Conservation (phyloP, 192 early-diverging fungal species). For the Phycomyces nitens region DNA sequence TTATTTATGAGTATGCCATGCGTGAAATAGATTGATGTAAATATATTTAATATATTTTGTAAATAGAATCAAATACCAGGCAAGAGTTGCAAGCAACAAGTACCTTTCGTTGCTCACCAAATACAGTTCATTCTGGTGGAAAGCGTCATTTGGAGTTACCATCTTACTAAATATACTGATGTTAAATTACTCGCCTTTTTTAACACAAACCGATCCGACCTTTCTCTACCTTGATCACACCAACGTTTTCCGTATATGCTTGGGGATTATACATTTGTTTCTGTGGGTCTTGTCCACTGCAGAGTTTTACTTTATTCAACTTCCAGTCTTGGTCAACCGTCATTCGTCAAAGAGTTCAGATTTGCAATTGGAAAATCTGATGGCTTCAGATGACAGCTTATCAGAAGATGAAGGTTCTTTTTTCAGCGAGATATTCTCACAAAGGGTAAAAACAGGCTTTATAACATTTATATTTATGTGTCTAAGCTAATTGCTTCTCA, state of each 20-base stretch:
- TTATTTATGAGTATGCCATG: conserved; percentile 21
- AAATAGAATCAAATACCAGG: conserved; percentile 19
- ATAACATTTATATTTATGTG: too few species aligned
- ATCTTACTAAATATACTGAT: conserved; percentile 19
- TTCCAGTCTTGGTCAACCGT: conserved; percentile 16
- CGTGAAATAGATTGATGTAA: neutral
- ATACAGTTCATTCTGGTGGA: conserved; percentile 22
- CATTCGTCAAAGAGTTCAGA: neutral
- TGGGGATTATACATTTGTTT: conserved; percentile 3
- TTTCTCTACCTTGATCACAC: neutral
- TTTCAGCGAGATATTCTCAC: conserved; percentile 6
- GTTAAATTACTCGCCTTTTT: conserved; percentile 4
- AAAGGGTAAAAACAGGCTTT: too few species aligned
- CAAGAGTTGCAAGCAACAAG: conserved; percentile 16
- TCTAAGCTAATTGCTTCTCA: too few species aligned
- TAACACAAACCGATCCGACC: neutral
- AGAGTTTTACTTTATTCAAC: conserved; percentile 28
- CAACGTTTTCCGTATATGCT: neutral
- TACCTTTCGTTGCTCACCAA: conserved; percentile 14
- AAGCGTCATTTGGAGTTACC: conserved; percentile 9
- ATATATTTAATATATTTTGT: neutral
- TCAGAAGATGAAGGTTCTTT: neutral
- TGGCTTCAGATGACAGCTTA: neutral
- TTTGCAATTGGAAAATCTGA: neutral
- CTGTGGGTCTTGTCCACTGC: conserved; percentile 18